These are phyloP conservation scores for Penicillium sp. DNA, from an alignment of 2,329 filamentous ascomycete genomes.

Conservation along the genomic window DNA sequence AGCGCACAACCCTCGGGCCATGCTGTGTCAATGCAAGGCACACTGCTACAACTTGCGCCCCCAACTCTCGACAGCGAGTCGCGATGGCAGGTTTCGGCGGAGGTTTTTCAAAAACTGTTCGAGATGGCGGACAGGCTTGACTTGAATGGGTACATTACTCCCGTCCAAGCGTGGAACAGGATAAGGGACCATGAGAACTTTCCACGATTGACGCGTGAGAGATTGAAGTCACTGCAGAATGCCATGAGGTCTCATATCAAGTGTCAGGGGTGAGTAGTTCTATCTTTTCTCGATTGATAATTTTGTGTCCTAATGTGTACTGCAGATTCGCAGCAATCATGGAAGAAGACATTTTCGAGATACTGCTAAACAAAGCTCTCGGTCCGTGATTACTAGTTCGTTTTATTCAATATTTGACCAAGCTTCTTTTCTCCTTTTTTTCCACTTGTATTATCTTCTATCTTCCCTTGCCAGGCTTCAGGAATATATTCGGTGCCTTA, in stretches of 20 bases:
- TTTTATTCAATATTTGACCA: not conserved
- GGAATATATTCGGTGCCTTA: not conserved
- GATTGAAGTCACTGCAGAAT: constrained; percentile 18
- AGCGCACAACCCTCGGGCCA: constrained; percentile 4
- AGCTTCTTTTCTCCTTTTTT: not conserved
- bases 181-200: constrained; percentile 27
- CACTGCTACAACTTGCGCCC: constrained; percentile 7
- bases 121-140: constrained; percentile 11
- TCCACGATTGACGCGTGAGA: constrained; percentile 14
- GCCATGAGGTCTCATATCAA: constrained; percentile 13
- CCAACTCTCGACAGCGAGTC: not conserved
- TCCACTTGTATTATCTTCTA: not conserved
- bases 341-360: constrained; percentile 12
- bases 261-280: constrained; percentile 15
- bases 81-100: constrained; percentile 11
- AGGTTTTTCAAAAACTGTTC: constrained; percentile 11
- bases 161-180: constrained; percentile 38
- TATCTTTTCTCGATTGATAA: not conserved
- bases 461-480: not conserved
- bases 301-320: not conserved
- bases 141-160: constrained; percentile 31
- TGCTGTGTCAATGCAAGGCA: constrained; percentile 12
- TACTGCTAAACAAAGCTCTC: constrained; percentile 3
- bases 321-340: constrained; percentile 12
- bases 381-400: not conserved